Evolutionary conservation across 73 alveolate species (phyloP), one percentile per base, ranked within the genome.

Genomic region (Tetrahymena borealis): DNA sequence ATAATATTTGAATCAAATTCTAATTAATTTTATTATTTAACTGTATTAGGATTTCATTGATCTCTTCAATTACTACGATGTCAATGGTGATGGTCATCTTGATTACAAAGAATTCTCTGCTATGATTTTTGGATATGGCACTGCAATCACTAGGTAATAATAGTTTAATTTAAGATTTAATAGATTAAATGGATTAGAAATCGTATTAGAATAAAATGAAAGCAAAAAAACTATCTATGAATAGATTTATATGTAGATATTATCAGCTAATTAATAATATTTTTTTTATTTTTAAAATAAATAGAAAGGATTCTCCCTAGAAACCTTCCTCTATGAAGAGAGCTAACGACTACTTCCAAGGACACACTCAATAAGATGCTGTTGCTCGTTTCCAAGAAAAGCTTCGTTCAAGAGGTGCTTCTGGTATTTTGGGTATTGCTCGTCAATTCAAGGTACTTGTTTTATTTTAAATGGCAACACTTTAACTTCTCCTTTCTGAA

Each of bases 81-180:
- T 79, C 37, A 96, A 95, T 90, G 96, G 97, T 11, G 91, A 96
- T 91, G 97, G 97, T 28, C 20, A 31, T 18, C 94, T 96, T 32
- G 98, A 96, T 91, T 96, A 96, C 39, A 92, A 96, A 38, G 98
- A 96, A 60, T 96, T 96, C 94, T 43, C 98, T 10, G 91, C 94
- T 8, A 40, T 93, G 90, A 78, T 96, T 36, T 92, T 94, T 78
- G 97, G 96, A 20, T 90, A 92, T 41, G 15, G 91, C 39, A 78
- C 96, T 92, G 91, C 95, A 24, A 79, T 40, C 91, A 93, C 43
- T 32, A 94, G 93, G 33, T 78, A 94, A 10, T 90, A 39, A 16
- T 33, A 37, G 12, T 32, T 40, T 78, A 38, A 93, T 20, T n/a
- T 78, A 40, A 78, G 90, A 37, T 78, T 90, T 1, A 31, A 13